phyloP scores from a whole-genome alignment of 805 yeast genomes.

The Suhomyces faveliae region DNA sequence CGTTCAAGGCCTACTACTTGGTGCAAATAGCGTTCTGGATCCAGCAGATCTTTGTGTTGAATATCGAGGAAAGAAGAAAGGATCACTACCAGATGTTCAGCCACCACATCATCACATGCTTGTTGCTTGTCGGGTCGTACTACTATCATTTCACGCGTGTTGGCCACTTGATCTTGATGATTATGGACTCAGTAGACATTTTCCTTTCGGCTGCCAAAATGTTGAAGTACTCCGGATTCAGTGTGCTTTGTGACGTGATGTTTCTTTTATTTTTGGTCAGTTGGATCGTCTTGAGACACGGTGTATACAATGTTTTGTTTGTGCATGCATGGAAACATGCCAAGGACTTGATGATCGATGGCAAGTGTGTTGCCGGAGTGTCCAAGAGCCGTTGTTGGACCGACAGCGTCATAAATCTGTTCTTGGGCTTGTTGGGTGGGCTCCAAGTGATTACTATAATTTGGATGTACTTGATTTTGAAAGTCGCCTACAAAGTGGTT shows the following conservation, averaged over 20 bases:
- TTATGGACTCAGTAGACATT: constrained; percentile 85
- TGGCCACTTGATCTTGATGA: constrained; percentile 72
- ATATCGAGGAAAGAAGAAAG: constrained; percentile 76
- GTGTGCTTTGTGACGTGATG: constrained; percentile 60
- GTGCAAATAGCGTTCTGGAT: constrained; percentile 75
- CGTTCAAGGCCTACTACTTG: constrained; percentile 68
- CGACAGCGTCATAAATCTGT: constrained; percentile 42
- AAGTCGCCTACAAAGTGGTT: constrained; percentile 68
- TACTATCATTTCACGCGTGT: constrained; percentile 67
- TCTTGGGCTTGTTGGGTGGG: constrained; percentile 57
- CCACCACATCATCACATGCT: constrained; percentile 81
- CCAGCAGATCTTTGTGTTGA: constrained; percentile 73
- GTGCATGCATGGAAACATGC: constrained; percentile 54
- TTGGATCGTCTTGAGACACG: constrained; percentile 77
- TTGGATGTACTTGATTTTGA: constrained; percentile 75
- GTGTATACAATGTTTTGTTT: constrained; percentile 64
- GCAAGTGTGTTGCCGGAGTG: constrained; percentile 35
- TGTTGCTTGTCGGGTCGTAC: constrained; percentile 69
- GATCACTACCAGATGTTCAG: constrained; percentile 84
- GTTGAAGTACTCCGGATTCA: constrained; percentile 67
- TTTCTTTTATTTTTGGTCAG: constrained; percentile 63
- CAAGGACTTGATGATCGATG: constrained; percentile 39
- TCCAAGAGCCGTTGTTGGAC: constrained; percentile 51
- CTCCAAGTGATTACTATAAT: constrained; percentile 63
- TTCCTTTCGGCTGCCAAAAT: constrained; percentile 71